phyloP scores from a whole-genome alignment of 1,139 yeast species.

The Protomyces arabidopsidicola region DNA sequence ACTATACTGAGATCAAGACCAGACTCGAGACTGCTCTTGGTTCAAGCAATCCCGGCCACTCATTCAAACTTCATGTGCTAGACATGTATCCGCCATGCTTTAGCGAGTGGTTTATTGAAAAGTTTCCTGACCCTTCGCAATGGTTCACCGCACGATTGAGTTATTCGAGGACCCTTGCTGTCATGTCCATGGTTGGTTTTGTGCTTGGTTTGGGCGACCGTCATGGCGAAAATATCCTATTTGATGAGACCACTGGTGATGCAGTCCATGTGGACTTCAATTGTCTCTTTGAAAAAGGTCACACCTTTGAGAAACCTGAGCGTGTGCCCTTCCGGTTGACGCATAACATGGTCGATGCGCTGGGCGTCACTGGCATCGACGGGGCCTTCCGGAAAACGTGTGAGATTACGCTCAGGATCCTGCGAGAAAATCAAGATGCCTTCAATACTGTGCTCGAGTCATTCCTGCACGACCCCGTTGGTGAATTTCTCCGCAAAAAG shows the following conservation, averaged over 20 bases:
- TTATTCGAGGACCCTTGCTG: slow-evolving; percentile 79
- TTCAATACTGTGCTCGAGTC: slow-evolving; percentile 89
- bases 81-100: slow-evolving; percentile 63
- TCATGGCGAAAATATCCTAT: slow-evolving; percentile 84
- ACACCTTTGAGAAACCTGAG: slow-evolving; percentile 71
- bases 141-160: slow-evolving; percentile 80
- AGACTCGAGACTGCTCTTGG: slow-evolving; percentile 28
- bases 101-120: slow-evolving; percentile 80
- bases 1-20: slow-evolving; percentile 31
- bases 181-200: slow-evolving; percentile 96
- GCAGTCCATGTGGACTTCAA: slow-evolving; percentile 94
- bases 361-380: slow-evolving; percentile 86
- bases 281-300: slow-evolving; percentile 71
- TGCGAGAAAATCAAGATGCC: slow-evolving; percentile 78
- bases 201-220: slow-evolving; percentile 79
- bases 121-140: slow-evolving; percentile 79
- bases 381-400: slow-evolving; percentile 78
- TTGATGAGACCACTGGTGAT: slow-evolving; percentile 69
- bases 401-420: slow-evolving; percentile 71
- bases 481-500: slow-evolving; percentile 48
- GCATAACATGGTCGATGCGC: slow-evolving; percentile 80
- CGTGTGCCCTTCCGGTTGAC: slow-evolving; percentile 91
- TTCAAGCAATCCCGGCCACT: slow-evolving; percentile 27
- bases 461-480: slow-evolving; percentile 84
- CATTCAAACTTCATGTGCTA: slow-evolving; percentile 31